Percentiles rank a stretch among this genome's conserved stretches.
These are phyloP conservation scores for Salicornia ramosissima DNA, from an alignment of 148 eudicot genomes.

Conservation along the genomic window DNA sequence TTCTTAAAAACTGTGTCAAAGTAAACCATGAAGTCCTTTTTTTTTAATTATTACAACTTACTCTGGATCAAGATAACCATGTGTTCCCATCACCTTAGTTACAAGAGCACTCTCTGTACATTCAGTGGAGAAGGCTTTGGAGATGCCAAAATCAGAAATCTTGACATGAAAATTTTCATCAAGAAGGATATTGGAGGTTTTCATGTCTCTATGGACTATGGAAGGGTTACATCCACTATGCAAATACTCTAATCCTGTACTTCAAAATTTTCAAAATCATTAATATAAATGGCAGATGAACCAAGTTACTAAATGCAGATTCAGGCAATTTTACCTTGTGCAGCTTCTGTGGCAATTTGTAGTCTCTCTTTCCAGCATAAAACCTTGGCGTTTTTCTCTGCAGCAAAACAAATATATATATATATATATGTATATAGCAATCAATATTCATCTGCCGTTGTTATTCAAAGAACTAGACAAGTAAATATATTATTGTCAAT, in stretches of 20 bases:
- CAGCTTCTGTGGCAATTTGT: conserved; percentile 14
- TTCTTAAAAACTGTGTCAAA: too few relatives aligned
- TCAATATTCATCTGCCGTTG: too few relatives aligned
- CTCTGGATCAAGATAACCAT: conserved; percentile 21
- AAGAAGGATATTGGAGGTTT: conserved; percentile 11
- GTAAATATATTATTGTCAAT: too few relatives aligned
- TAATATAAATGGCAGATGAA: neutral
- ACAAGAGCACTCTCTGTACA: neutral
- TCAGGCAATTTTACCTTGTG: conserved; percentile 13
- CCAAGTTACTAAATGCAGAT: neutral
- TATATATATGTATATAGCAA: too few relatives aligned
- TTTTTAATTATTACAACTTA: neutral
- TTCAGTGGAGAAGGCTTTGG: conserved; percentile 8
- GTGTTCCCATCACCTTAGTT: neutral
- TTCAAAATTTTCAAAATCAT: neutral
- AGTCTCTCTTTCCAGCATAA: conserved; percentile 20
- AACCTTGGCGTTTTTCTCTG: neutral
- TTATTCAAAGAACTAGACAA: too few relatives aligned
- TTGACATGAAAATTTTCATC: conserved; percentile 13
- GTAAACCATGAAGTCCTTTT: too few relatives aligned
- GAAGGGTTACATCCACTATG: conserved; percentile 16
- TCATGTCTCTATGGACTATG: conserved; percentile 16
- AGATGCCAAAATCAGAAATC: conserved; percentile 17
- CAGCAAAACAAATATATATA: neutral
- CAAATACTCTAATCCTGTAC: conserved; percentile 11